Evolutionary conservation across 2,329 filamentous ascomycete species (phyloP), one percentile per base, ranked within the genome.

Genomic region (Ophioceras dolichostomum): DNA sequence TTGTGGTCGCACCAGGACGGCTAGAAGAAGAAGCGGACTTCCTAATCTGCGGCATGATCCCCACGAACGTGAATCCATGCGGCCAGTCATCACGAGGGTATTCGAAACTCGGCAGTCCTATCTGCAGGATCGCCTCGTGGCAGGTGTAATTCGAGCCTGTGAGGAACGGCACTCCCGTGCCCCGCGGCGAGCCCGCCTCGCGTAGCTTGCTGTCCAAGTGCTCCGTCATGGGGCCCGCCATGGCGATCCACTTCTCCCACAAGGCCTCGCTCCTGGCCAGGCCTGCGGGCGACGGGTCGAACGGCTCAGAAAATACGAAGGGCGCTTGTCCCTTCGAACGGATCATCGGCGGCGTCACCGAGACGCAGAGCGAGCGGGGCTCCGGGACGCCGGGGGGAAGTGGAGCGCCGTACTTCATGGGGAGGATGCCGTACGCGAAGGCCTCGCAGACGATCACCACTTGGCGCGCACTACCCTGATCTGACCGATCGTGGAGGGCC

Each of bases 21-120:
- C 34, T 43, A 32, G n/a, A n/a, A 26, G 5, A 32, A 13, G n/a
- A n/a, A 10, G 39, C 30, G 22, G 12, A 8, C 21, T 41, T 24
- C 5, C 29, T 19, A 10, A 32, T 36, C 3, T 47, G 43, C 7
- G 47, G 58, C 3, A 59, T 51, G 4, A 59, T 48, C 3, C 59
- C 59, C 3, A 54, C 47, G 38, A 61, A 55, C 30, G 42, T 45
- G 42, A 61, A 60, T 2, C 50, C 46, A 1, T 36, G 5, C 1
- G 58, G 58, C 48, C 53, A 58, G 49, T 60, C 57, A 34, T 47
- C 48, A 32, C 57, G 54, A 10, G 58, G 57, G 28, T 58, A 59
- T 43, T 60, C 58, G 39, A 61, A 54, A 6, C 50, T 49, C 4
- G 56, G 56, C 7, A 61, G 49, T 12, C 58, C 59, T 13, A 60